Evolutionary conservation across 352 stramenopile species (phyloP), one percentile per base, ranked within the genome.

Genomic region (Nannochloropsis limnetica): DNA sequence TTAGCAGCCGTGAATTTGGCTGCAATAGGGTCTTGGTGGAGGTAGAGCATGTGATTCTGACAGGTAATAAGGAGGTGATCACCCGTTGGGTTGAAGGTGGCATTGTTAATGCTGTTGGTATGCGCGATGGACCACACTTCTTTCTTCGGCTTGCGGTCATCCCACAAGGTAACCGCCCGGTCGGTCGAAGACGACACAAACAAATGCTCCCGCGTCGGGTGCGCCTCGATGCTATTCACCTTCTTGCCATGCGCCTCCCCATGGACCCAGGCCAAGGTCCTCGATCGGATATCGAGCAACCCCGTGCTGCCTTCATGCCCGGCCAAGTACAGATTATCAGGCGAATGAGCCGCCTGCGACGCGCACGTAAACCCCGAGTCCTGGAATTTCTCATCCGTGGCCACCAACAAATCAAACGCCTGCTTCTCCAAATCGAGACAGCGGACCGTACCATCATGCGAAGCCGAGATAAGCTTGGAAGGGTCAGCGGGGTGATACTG

Each of bases 21-120:
- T 31, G 61, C 61, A 1, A 74, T 11, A 15, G 61, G 61, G 11
- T 74, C 61, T 0, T 8, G 9, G 11, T 74, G 61, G 11, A 74
- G 61, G 61, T 74, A 74, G 61, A 74, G 61, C 61, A 31, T 74
- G n/a, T 74, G 61, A 74, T 74, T 29, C 61, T 74, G 61, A 29
- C 61, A 74, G n/a, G 61, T 74, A 15, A 74, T 74, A 20, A 74
- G 61, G 11, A 74, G 61, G n/a, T 74, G 25, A 15, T 8, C 61
- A 6, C 61, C 61, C 61, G 61, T 74, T 6, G 61, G 61, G n/a
- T 29, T 74, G 61, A 74, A 74, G 25, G n/a, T 74, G 61, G 61
- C 61, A 27, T 74, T 74, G 61, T 74, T 74, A 22, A 74, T 74
- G 25, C n/a, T 31, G 61, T 74, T 74, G 11, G 61, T 74, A 22